Percentiles rank a stretch among this genome's conserved stretches.
Evolutionary conservation across 495 filamentous ascomycete species (phyloP).

Genomic region (Trichoderma erinaceum): DNA sequence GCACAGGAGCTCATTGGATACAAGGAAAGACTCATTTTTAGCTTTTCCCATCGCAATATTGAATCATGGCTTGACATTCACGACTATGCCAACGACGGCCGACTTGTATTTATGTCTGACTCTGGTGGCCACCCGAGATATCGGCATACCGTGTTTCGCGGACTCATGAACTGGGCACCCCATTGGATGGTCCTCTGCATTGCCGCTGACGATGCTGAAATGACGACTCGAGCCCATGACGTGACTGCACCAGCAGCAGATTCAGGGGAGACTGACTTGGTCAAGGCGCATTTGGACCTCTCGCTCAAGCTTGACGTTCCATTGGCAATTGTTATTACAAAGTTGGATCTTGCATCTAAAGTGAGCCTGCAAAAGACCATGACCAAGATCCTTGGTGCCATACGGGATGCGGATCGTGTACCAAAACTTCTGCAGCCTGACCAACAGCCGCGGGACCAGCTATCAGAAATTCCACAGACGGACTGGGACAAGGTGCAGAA

Average conservation of each 20-base stretch:
- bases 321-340: conserved; percentile 77
- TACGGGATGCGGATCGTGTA: conserved; percentile 68
- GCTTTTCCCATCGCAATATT: conserved; percentile 79
- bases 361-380: conserved; percentile 60
- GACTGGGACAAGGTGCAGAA: conserved; percentile 50
- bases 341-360: conserved; percentile 79
- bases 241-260: conserved; percentile 40
- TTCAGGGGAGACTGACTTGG: conserved; percentile 54
- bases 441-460: conserved; percentile 28
- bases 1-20: conserved; percentile 92
- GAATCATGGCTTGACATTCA: conserved; percentile 95
- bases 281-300: conserved; percentile 75
- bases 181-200: conserved; percentile 90
- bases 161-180: conserved; percentile 90
- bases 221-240: conserved; percentile 23
- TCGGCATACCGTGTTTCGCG: conserved; percentile 76
- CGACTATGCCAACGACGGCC: conserved; percentile 59
- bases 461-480: conserved; percentile 30
- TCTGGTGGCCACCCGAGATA: conserved; percentile 86
- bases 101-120: conserved; percentile 82
- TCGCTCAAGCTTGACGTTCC: conserved; percentile 74
- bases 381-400: conserved; percentile 61
- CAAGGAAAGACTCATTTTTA: conserved; percentile 60
- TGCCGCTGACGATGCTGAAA: conserved; percentile 65
- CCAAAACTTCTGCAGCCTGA: conserved; percentile 60